These are phyloP conservation scores for Aegilops speltoides DNA, from an alignment of 176 grass and related monocot species.

Conservation along the genomic window DNA sequence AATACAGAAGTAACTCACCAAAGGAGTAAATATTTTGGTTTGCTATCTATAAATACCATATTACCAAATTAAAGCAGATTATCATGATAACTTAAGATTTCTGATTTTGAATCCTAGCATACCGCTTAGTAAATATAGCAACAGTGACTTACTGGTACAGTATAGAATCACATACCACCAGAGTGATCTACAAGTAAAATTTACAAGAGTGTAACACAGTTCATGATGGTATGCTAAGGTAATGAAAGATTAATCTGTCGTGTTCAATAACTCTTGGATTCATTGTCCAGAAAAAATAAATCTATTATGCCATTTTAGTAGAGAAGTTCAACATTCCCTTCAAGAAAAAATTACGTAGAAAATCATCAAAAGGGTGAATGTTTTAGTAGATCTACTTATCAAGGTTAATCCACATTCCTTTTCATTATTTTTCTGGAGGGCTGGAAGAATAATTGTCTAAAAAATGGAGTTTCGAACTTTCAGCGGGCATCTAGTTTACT, in stretches of 20 bases:
- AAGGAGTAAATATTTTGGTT: neutral
- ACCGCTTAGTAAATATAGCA: neutral
- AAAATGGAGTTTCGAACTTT: neutral
- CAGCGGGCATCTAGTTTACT: neutral
- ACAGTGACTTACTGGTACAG: neutral
- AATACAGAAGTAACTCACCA: too few species aligned
- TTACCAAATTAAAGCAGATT: neutral
- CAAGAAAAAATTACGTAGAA: neutral
- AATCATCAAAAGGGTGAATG: neutral
- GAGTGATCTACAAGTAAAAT: neutral
- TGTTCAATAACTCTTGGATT: neutral
- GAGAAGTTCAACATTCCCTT: neutral
- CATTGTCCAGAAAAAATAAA: neutral
- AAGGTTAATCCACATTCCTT: neutral
- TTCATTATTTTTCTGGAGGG: neutral
- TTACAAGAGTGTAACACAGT: neutral
- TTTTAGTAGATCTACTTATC: neutral
- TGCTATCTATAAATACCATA: neutral
- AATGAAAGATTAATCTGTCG: neutral
- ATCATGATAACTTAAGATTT: neutral
- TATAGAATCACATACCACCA: neutral
- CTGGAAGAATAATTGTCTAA: neutral
- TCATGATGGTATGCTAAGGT: neutral
- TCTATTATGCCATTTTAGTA: too few species aligned
- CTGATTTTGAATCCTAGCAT: neutral